phyloP scores from a whole-genome alignment of 768 basidiomycete species.

The Sarcodon sp. region DNA sequence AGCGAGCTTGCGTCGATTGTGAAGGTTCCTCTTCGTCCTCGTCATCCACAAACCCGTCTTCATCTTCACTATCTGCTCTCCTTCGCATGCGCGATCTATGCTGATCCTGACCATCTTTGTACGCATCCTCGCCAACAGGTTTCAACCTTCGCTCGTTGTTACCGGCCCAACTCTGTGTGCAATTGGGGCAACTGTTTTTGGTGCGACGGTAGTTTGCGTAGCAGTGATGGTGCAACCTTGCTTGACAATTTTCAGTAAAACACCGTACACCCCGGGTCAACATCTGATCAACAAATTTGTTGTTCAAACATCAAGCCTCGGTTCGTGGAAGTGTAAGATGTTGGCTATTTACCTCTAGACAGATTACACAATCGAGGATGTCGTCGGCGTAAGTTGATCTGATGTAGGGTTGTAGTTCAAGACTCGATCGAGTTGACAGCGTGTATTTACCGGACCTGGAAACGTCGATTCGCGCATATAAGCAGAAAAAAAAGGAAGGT shows the following conservation, averaged over 20 bases:
- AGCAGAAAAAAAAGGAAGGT: background rate
- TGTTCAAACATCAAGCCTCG: background rate
- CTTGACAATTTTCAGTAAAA: slow-evolving; percentile 44
- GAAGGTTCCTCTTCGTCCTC: slow-evolving; percentile 13
- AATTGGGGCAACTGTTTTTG: slow-evolving; percentile 39
- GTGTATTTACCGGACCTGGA: slow-evolving; percentile 50
- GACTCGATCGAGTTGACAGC: slow-evolving; percentile 57
- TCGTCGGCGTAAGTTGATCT: slow-evolving; percentile 63
- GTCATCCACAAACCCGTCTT: slow-evolving; percentile 26
- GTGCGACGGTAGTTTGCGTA: slow-evolving; percentile 36
- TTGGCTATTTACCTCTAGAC: slow-evolving; percentile 40
- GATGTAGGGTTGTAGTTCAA: slow-evolving; percentile 67
- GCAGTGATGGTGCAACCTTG: slow-evolving; percentile 53
- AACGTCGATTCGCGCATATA: background rate
- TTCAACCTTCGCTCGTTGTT: slow-evolving; percentile 30
- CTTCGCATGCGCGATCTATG: slow-evolving; percentile 20
- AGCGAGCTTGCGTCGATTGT: slow-evolving; percentile 9
- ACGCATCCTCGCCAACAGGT: slow-evolving; percentile 60
- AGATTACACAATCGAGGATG: slow-evolving; percentile 59
- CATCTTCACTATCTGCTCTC: slow-evolving; percentile 27
- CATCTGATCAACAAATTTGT: slow-evolving; percentile 25
- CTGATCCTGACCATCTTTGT: slow-evolving; percentile 37
- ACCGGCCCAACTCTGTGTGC: slow-evolving; percentile 45
- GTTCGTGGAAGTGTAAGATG: background rate
- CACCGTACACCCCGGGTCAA: slow-evolving; percentile 61